phyloP scores from a whole-genome alignment of 768 basidiomycete genomes.

The Saitozyma sp. region DNA sequence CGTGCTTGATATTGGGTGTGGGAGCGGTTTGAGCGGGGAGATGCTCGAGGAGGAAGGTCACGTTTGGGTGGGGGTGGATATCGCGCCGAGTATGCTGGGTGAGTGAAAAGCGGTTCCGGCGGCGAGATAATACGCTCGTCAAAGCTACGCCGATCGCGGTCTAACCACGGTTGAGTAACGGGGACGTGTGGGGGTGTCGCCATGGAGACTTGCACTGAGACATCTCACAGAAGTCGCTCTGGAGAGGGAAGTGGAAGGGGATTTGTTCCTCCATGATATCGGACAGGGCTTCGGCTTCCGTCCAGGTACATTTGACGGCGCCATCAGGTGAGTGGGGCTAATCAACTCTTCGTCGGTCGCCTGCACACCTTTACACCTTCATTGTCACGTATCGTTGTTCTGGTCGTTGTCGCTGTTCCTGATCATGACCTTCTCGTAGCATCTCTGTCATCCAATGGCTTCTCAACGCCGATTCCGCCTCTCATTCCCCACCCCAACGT shows the following conservation, averaged over 20 bases:
- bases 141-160: too few relatives aligned
- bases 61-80: conserved; percentile 88
- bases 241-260: conserved; percentile 92
- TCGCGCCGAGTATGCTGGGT: conserved; percentile 97
- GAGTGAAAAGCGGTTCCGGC: conserved; percentile 41
- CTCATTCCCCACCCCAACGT: conserved; percentile 55
- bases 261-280: conserved; percentile 94
- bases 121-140: too few relatives aligned
- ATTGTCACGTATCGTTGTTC: neutral
- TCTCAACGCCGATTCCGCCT: conserved; percentile 90
- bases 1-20: conserved; percentile 93
- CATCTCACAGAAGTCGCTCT: conserved; percentile 77
- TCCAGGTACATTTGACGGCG: conserved; percentile 95
- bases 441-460: conserved; percentile 99
- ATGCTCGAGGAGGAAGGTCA: conserved; percentile 93
- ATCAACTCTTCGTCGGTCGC: too few relatives aligned
- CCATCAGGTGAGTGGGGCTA: conserved; percentile 84
- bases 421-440: conserved; percentile 55
- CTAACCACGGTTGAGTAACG: too few relatives aligned
- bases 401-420: neutral
- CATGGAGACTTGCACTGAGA: neutral
- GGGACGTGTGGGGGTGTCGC: too few relatives aligned
- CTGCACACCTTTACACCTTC: too few relatives aligned
- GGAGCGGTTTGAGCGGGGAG: conserved; percentile 93
- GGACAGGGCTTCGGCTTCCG: conserved; percentile 97